phyloP scores from a whole-genome alignment of 495 filamentous ascomycete species.

The Penicillium paradoxum region DNA sequence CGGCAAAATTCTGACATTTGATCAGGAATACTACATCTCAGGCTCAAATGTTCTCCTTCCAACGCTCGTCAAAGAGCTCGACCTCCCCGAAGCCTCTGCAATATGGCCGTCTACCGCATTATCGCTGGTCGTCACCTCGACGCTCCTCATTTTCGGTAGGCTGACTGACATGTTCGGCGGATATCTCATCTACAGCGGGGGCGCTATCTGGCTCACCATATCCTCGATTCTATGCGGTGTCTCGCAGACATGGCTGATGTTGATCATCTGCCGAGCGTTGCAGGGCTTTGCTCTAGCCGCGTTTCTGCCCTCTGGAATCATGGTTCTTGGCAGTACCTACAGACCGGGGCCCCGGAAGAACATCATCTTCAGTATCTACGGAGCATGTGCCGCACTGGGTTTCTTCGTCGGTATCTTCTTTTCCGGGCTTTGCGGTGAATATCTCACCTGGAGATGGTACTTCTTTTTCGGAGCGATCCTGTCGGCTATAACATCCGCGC shows the following conservation, averaged over 20 bases:
- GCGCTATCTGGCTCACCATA: constrained; percentile 64
- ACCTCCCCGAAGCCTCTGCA: constrained; percentile 57
- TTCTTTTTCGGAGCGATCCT: constrained; percentile 70
- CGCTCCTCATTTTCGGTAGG: constrained; percentile 73
- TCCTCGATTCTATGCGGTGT: constrained; percentile 74
- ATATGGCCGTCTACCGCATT: constrained; percentile 82
- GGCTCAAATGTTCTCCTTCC: constrained; percentile 83
- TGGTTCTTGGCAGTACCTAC: constrained; percentile 76
- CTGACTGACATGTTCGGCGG: constrained; percentile 76
- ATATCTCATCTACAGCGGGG: constrained; percentile 62
- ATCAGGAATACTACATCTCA: constrained; percentile 74
- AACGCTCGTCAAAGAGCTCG: constrained; percentile 54
- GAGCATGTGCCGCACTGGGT: constrained; percentile 69
- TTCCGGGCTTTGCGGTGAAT: constrained; percentile 64
- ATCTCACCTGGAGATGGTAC: constrained; percentile 67
- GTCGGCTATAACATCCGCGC: constrained; percentile 44
- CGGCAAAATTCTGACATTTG: background rate
- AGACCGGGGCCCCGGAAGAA: constrained; percentile 84
- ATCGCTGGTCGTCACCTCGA: constrained; percentile 66
- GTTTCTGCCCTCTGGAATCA: constrained; percentile 70
- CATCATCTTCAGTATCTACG: constrained; percentile 75
- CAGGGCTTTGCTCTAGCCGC: constrained; percentile 77
- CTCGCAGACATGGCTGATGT: constrained; percentile 61
- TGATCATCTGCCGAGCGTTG: constrained; percentile 71
- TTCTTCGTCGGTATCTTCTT: constrained; percentile 83